phyloP scores from a whole-genome alignment of 2,329 filamentous ascomycete genomes.

The Sclerotinia subarctica region DNA sequence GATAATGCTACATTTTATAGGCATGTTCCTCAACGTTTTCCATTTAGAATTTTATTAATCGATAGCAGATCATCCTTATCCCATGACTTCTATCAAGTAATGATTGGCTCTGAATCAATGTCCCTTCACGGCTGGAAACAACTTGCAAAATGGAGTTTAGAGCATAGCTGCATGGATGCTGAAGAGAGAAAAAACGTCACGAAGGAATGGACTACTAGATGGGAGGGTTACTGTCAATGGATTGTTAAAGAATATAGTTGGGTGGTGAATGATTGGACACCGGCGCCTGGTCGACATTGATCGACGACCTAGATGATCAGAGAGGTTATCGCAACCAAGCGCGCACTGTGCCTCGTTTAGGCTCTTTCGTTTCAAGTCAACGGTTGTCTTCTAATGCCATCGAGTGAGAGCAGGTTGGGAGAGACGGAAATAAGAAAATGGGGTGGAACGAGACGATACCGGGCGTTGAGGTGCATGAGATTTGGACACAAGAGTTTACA shows the following conservation, averaged over 20 bases:
- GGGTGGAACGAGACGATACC: neutral
- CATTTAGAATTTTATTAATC: slow-evolving; percentile 21
- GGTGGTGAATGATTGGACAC: slow-evolving; percentile 11
- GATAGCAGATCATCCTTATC: slow-evolving; percentile 60
- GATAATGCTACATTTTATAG: slow-evolving; percentile 73
- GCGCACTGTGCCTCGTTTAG: neutral
- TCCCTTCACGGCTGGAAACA: slow-evolving; percentile 69
- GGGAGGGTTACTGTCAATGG: slow-evolving; percentile 56
- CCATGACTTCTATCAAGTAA: slow-evolving; percentile 74
- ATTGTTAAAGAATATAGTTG: slow-evolving; percentile 45
- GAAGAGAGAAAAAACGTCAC: slow-evolving; percentile 43
- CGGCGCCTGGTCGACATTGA: slow-evolving; percentile 25
- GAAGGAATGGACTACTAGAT: slow-evolving; percentile 51
- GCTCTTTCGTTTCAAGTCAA: neutral
- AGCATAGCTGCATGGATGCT: slow-evolving; percentile 54
- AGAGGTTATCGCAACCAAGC: neutral
- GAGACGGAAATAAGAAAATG: neutral
- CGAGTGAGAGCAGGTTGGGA: neutral
- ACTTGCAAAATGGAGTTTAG: slow-evolving; percentile 59
- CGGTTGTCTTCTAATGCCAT: neutral
- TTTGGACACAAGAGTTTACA: neutral
- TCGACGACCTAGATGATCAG: neutral
- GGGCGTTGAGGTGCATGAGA: slow-evolving; percentile 10
- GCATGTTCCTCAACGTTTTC: slow-evolving; percentile 42
- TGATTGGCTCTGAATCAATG: slow-evolving; percentile 66